Evolutionary conservation across 2,329 filamentous ascomycete genomes (phyloP).

Genomic region (Aspergillus texensis): DNA sequence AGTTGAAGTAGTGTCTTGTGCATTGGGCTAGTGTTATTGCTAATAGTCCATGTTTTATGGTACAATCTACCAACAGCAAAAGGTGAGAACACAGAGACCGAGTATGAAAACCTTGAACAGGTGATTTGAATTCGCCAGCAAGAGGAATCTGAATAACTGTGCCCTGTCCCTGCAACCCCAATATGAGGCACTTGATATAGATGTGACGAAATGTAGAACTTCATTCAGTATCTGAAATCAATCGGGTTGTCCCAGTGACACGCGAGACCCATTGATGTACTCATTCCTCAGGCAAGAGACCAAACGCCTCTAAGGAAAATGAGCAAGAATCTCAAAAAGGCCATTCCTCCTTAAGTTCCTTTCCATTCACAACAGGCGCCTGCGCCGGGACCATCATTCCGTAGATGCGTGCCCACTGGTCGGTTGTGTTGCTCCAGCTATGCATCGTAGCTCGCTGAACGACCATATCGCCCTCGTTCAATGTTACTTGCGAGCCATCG

Average conservation of each 20-base stretch:
- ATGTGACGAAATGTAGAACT: too few relatives aligned
- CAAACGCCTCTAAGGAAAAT: too few relatives aligned
- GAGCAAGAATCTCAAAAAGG: not conserved
- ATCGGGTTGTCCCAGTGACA: not conserved
- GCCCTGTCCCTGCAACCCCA: too few relatives aligned
- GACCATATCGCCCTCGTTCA: not conserved
- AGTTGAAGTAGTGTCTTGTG: accelerated
- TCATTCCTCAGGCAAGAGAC: too few relatives aligned
- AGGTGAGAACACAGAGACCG: too few relatives aligned
- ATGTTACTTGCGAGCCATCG: not conserved
- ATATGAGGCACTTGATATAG: too few relatives aligned
- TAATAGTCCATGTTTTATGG: not conserved
- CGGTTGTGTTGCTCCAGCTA: not conserved
- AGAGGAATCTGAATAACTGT: too few relatives aligned
- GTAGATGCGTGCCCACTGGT: not conserved
- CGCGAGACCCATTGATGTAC: not conserved
- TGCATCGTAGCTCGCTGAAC: not conserved
- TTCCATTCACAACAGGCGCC: not conserved
- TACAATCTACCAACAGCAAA: too few relatives aligned
- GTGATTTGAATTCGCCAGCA: too few relatives aligned
- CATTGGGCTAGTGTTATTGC: not conserved
- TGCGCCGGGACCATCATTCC: not conserved
- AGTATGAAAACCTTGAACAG: too few relatives aligned
- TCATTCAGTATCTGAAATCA: too few relatives aligned
- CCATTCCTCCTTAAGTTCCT: not conserved